phyloP scores from a whole-genome alignment of 148 eudicot genomes.

The Rhododendron williamsianum region DNA sequence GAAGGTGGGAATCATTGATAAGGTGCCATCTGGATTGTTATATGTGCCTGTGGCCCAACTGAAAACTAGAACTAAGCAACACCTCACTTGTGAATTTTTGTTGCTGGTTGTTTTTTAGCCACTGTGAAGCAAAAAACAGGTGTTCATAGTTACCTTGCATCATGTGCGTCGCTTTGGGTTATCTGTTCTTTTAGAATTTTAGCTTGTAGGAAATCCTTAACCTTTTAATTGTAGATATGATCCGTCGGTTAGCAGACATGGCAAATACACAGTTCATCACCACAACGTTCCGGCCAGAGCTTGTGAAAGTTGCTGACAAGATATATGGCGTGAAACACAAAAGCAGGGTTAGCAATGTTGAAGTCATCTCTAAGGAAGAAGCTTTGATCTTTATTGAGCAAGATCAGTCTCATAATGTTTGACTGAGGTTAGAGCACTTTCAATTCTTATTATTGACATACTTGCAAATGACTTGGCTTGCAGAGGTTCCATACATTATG shows the following conservation, averaged over 20 bases:
- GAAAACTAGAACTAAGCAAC: neutral
- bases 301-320: conserved; percentile 94
- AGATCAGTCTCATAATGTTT: conserved; percentile 72
- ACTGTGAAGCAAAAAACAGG: neutral
- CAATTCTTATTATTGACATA: neutral
- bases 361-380: conserved; percentile 66
- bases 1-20: neutral
- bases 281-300: conserved; percentile 87
- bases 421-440: conserved; percentile 16
- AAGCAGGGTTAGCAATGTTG: conserved; percentile 77
- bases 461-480: neutral
- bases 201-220: conserved; percentile 25
- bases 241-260: conserved; percentile 85
- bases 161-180: neutral
- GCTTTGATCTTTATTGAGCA: conserved; percentile 88
- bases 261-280: conserved; percentile 84
- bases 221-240: conserved; percentile 60
- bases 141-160: neutral
- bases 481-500: conserved; percentile 7
- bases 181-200: neutral
- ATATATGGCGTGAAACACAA: conserved; percentile 89
- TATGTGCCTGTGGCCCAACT: neutral
- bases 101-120: neutral
- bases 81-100: neutral
- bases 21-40: neutral